Conservation (phyloP, 441 rosid species). For the Aleurites moluccanus region DNA sequence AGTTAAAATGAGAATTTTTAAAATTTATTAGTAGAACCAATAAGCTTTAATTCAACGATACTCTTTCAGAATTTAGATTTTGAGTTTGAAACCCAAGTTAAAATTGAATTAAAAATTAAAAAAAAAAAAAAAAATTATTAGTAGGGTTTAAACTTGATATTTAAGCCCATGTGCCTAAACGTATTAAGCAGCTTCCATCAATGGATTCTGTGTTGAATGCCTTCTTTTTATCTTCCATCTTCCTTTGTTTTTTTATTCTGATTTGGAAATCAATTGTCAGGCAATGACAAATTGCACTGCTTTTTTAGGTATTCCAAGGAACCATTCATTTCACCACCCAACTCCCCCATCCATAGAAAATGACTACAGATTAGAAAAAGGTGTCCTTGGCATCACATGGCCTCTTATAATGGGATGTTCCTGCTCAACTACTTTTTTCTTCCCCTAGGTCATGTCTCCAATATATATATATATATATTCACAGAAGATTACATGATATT, state of each 20-base stretch:
- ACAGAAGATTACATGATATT: not conserved
- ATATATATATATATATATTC: not conserved
- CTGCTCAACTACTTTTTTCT: not conserved
- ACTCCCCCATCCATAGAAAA: not conserved
- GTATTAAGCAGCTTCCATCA: not conserved
- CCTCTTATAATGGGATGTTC: not conserved
- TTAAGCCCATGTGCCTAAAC: too few relatives aligned
- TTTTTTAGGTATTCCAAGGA: not conserved
- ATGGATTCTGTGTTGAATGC: not conserved
- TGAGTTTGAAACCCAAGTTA: too few relatives aligned
- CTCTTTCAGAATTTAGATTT: too few relatives aligned
- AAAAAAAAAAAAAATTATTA: too few relatives aligned
- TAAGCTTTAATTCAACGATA: too few relatives aligned
- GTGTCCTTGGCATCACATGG: slow-evolving; percentile 4
- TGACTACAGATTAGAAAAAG: not conserved
- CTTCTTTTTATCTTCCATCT: too few relatives aligned
- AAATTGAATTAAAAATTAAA: too few relatives aligned
- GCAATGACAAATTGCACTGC: not conserved
- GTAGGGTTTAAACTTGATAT: too few relatives aligned
- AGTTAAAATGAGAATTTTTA: too few relatives aligned
- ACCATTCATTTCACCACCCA: not conserved
- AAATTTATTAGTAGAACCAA: too few relatives aligned
- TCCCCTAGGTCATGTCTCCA: not conserved
- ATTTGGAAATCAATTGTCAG: not conserved
- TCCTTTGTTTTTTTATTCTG: not conserved